Percentiles rank a stretch among this genome's conserved stretches.
These are phyloP conservation scores for Mycena sanguinolenta DNA, from an alignment of 768 basidiomycete species.

Conservation along the genomic window DNA sequence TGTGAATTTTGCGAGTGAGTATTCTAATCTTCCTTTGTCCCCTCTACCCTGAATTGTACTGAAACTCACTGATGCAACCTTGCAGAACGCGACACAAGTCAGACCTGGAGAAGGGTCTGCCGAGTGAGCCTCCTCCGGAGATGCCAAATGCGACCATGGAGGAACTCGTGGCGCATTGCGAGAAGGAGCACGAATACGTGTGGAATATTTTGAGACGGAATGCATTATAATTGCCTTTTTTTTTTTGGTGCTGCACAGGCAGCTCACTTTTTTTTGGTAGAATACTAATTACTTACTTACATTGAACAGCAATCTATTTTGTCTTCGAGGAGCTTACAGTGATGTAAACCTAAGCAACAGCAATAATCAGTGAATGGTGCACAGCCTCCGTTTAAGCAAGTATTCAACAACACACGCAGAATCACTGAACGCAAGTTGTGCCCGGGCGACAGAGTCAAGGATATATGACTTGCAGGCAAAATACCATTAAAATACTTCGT, in stretches of 20 bases:
- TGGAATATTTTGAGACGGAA: conserved; percentile 59
- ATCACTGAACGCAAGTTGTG: too few relatives aligned
- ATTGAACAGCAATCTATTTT: too few relatives aligned
- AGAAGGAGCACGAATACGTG: conserved; percentile 59
- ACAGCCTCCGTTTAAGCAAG: too few relatives aligned
- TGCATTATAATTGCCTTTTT: neutral
- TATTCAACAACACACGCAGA: too few relatives aligned
- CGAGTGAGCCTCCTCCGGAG: conserved; percentile 48
- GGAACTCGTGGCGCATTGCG: conserved; percentile 63
- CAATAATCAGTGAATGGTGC: too few relatives aligned
- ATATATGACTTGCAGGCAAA: too few relatives aligned
- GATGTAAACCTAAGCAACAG: too few relatives aligned
- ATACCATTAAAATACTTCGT: too few relatives aligned
- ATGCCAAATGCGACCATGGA: conserved; percentile 56
- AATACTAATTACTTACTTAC: neutral
- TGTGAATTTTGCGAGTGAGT: conserved; percentile 70
- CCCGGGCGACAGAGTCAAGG: too few relatives aligned
- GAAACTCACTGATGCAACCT: neutral
- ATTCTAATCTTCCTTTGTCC: neutral
- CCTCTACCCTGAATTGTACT: neutral
- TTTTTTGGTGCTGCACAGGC: neutral
- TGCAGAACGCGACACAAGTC: conserved; percentile 52
- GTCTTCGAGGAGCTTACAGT: too few relatives aligned
- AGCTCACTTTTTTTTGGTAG: neutral
- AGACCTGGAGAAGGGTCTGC: conserved; percentile 38